A percentile compares a stretch with the other conserved stretches of the same genome.
These are phyloP conservation scores for Capronia epimyces DNA, from an alignment of 2,329 filamentous ascomycete genomes.

Conservation along the genomic window DNA sequence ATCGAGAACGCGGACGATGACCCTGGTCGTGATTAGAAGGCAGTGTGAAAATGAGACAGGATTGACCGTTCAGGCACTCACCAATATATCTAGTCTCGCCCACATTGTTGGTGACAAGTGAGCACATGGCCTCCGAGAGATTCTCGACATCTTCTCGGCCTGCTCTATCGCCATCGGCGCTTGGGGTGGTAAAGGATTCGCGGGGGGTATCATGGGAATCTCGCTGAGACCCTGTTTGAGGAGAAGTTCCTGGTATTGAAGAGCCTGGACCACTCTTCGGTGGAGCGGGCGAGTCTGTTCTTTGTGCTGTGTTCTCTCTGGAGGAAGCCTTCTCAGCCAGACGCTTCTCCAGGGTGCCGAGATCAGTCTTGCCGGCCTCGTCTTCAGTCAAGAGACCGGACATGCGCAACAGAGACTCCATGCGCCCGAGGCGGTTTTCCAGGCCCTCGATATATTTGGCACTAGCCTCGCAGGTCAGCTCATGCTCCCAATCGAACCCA, in stretches of 20 bases:
- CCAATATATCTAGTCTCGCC: constrained; percentile 96
- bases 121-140: constrained; percentile 98
- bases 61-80: constrained; percentile 44
- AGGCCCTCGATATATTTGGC: constrained; percentile 97
- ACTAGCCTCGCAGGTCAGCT: constrained; percentile 42
- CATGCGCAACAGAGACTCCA: constrained; percentile 84
- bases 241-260: constrained; percentile 14
- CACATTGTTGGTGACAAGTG: constrained; percentile 85
- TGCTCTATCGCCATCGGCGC: constrained; percentile 33
- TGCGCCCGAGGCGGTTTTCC: constrained; percentile 88
- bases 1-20: constrained; percentile 98
- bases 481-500: background rate
- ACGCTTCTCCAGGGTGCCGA: constrained; percentile 80
- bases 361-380: constrained; percentile 76
- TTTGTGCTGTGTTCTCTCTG: constrained; percentile 22
- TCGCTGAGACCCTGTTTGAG: constrained; percentile 11
- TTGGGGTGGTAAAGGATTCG: constrained; percentile 28
- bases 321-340: constrained; percentile 48
- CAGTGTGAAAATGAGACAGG: constrained; percentile 5
- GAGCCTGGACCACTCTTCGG: constrained; percentile 14
- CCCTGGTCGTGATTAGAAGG: constrained; percentile 48
- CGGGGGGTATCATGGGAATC: constrained; percentile 32
- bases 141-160: constrained; percentile 65
- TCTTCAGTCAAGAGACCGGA: constrained; percentile 83
- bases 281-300: constrained; percentile 21